Evolutionary conservation across 2,329 filamentous ascomycete genomes (phyloP), one percentile per base, ranked within the genome.

Genomic region (Paraphaeosphaeria sporulosa): DNA sequence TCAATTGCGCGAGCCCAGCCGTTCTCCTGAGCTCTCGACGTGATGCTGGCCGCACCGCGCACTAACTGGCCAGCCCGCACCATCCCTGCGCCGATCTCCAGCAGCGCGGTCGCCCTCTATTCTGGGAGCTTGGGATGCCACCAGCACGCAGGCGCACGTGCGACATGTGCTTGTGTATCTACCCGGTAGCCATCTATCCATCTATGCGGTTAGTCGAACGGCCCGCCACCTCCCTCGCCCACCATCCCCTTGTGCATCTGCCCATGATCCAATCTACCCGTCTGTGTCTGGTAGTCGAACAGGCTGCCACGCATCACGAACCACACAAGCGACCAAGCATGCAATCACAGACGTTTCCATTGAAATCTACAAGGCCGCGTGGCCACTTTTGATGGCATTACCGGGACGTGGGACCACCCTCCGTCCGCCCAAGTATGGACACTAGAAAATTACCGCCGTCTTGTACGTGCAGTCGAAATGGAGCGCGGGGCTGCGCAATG

Each of bases 401-500:
- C n/a, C n/a, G n/a, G n/a, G n/a, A n/a, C n/a, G n/a, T n/a, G n/a
- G n/a, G n/a, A n/a, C 17, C 12, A 38, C 36, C 36, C 10, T 38
- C 36, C 12, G 13, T 15, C 13, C 36, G 5, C 36, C 34, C 36
- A 38, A n/a, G 4, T 23, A 46, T 48, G 32, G 8, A 48, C 46
- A 32, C 27, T 13, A 32, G 8, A 48, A 25, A 32, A 48, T 12
- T 4, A 17, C 27, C 25, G 6, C n/a, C 3, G 44, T 30, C 21
- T 27, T 27, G 27, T 19, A 49, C 19, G 25, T 27, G 34, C 34
- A 34, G 34, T 49, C 47, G 65, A 40, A 40, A 12, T 40, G 10
- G 12, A 44, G 21, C 42, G 36, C 60, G 67, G 65, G 69, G 65
- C 69, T 72, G 70, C 70, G 69, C 70, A 61, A 60, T 66, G 58